phyloP scores from a whole-genome alignment of 2,329 filamentous ascomycete species.

The Exophiala sp. region DNA sequence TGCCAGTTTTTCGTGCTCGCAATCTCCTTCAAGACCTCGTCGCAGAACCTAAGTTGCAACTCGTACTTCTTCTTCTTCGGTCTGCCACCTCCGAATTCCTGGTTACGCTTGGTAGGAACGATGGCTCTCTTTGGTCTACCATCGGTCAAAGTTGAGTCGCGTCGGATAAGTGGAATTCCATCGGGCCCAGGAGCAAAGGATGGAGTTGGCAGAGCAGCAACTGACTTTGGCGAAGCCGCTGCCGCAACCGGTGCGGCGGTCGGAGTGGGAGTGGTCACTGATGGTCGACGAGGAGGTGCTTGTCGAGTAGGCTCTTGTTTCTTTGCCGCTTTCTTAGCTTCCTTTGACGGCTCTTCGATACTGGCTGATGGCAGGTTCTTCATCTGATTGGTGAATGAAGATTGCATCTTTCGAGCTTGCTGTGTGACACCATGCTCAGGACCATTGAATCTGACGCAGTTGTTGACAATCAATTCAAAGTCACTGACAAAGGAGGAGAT shows the following conservation, averaged over 20 bases:
- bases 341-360: slow-evolving; percentile 57
- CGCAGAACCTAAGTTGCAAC: slow-evolving; percentile 85
- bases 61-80: slow-evolving; percentile 88
- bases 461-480: slow-evolving; percentile 72
- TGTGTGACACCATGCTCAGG: slow-evolving; percentile 68
- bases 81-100: slow-evolving; percentile 79
- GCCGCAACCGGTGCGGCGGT: slow-evolving; percentile 26
- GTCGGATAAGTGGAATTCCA: slow-evolving; percentile 76
- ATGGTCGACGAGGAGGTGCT: slow-evolving; percentile 48
- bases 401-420: slow-evolving; percentile 60
- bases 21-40: slow-evolving; percentile 75
- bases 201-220: slow-evolving; percentile 42
- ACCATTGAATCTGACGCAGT: slow-evolving; percentile 81
- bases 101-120: slow-evolving; percentile 85
- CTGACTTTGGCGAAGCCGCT: slow-evolving; percentile 44
- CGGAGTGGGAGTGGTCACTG: slow-evolving; percentile 32
- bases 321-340: slow-evolving; percentile 58
- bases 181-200: slow-evolving; percentile 75
- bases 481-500: slow-evolving; percentile 73
- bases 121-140: slow-evolving; percentile 90
- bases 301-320: slow-evolving; percentile 37
- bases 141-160: slow-evolving; percentile 74
- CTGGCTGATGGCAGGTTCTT: slow-evolving; percentile 56
- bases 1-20: slow-evolving; percentile 67
- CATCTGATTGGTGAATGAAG: slow-evolving; percentile 60